phyloP scores from a whole-genome alignment of 805 yeast genomes.

The Saccharomyces mikatae region DNA sequence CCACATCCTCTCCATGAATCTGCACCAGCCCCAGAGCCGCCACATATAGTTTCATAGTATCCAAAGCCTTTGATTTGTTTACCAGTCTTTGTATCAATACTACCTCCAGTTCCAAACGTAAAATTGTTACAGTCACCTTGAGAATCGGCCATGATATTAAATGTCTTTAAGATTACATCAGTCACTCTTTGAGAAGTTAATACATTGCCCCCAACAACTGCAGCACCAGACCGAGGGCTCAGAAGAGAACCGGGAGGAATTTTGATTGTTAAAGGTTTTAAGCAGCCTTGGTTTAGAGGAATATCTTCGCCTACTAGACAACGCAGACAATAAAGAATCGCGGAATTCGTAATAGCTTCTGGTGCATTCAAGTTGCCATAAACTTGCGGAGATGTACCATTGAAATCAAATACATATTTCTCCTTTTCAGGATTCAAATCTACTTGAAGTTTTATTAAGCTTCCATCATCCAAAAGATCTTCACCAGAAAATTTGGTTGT shows the following conservation, averaged over 20 bases:
- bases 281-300: slow-evolving; percentile 90
- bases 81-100: slow-evolving; percentile 43
- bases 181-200: slow-evolving; percentile 91
- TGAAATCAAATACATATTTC: slow-evolving; percentile 70
- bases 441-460: slow-evolving; percentile 51
- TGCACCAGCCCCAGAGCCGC: slow-evolving; percentile 82
- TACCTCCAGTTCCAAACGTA: slow-evolving; percentile 81
- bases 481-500: slow-evolving; percentile 38
- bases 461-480: slow-evolving; percentile 79
- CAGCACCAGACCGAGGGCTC: slow-evolving; percentile 76
- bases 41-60: slow-evolving; percentile 90
- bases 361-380: slow-evolving; percentile 93
- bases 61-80: slow-evolving; percentile 57
- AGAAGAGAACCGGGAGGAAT: slow-evolving; percentile 59
- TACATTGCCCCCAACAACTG: slow-evolving; percentile 92
- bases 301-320: slow-evolving; percentile 79
- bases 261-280: slow-evolving; percentile 62
- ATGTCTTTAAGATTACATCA: slow-evolving; percentile 80
- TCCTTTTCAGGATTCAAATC: slow-evolving; percentile 43
- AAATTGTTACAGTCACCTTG: slow-evolving; percentile 94
- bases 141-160: slow-evolving; percentile 85
- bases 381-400: slow-evolving; percentile 79
- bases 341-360: slow-evolving; percentile 78
- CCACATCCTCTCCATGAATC: slow-evolving; percentile 49
- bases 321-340: slow-evolving; percentile 78